These are phyloP conservation scores for Curvularia sp. DNA, from an alignment of 2,329 filamentous ascomycete species.

Conservation along the genomic window DNA sequence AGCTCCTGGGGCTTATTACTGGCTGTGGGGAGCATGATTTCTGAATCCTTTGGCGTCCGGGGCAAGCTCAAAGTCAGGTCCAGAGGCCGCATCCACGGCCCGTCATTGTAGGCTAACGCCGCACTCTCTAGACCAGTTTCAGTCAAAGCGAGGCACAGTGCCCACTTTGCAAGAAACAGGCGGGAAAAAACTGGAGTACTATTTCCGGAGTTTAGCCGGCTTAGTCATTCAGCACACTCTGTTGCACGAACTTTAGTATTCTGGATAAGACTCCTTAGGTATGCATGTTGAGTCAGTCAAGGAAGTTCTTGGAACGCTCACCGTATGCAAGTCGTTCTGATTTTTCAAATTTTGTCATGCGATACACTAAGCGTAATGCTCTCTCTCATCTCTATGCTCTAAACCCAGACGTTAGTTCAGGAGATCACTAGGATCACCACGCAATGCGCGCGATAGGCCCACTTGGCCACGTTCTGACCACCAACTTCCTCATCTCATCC, in stretches of 20 bases:
- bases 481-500: conserved; percentile 1
- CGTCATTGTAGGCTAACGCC: not conserved
- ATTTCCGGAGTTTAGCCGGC: conserved; percentile 1
- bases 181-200: not conserved
- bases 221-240: not conserved
- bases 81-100: conserved; percentile 3
- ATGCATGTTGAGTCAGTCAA: no score
- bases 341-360: no score
- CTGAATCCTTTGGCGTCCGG: not conserved
- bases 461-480: not conserved
- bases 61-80: not conserved
- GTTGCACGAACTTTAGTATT: not conserved
- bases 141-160: conserved; percentile 1
- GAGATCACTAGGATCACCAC: not conserved
- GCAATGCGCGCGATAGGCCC: not conserved
- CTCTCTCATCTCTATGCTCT: no score
- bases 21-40: not conserved
- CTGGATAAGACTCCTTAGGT: no score
- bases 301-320: no score
- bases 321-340: no score
- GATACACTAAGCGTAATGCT: no score
- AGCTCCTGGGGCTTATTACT: not conserved
- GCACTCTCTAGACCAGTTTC: not conserved
- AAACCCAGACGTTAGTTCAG: no score
- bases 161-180: not conserved